Evolutionary conservation across 2,329 filamentous ascomycete species (phyloP), one percentile per base, ranked within the genome.

Genomic region (Phoma sp.): DNA sequence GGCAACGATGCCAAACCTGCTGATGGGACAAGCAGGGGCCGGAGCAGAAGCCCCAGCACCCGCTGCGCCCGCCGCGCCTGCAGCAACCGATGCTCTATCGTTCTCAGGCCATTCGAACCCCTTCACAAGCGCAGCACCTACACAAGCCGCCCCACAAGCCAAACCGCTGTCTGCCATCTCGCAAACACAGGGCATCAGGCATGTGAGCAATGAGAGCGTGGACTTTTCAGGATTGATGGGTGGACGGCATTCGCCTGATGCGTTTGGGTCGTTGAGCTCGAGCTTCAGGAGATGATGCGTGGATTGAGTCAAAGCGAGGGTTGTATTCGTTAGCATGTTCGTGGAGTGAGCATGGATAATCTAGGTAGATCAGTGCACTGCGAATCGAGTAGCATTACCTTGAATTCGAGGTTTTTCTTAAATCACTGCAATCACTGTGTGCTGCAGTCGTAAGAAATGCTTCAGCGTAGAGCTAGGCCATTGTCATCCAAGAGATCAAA

Each of bases 211-310:
- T 43, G 90, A 92, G 69, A 92, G 89, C 72, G 85, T 91, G 72
- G 79, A 81, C 56, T 82, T 82, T 57, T 85, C 81, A 51, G 81
- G 86, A 62, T 84, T 89, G 36, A 80, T 85, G 73, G 83, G 65
- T 64, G 90, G 90, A 9, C 80, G 90, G 37, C 89, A 92, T 69
- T 92, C 89, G 65, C 90, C 90, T 3, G 90, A 93, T 74, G 90
- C 90, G 13, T 93, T 92, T 80, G 86, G 89, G 2, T 90, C 88
- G 45, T 78, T 93, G 60, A 91, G 88, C 67, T 85, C 88, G 40
- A 74, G 76, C 54, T 80, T 72, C 51, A 60, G 72, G 53, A 62
- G 71, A 40, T 75, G 44, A 65, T 27, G n/a, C 9, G n/a, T 13
- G 17, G 17, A 9, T 22, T 13, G 33, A 31, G 1, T 33, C 44